These are phyloP conservation scores for Tetrapyrgos nigripes DNA, from an alignment of 1,284 basidiomycete species.

Conservation along the genomic window DNA sequence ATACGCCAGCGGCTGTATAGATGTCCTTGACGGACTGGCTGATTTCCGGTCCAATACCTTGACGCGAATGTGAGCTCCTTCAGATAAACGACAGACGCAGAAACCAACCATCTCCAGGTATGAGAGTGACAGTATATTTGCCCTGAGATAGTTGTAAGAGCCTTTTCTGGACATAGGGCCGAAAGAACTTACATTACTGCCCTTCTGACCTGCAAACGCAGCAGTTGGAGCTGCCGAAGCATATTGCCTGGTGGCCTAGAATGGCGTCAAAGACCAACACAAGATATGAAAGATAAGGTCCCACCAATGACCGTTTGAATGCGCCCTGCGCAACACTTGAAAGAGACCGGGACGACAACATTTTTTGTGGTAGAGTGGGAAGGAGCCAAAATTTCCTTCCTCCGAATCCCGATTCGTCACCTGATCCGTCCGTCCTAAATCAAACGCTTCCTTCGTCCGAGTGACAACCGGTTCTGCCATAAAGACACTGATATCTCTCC, in stretches of 20 bases:
- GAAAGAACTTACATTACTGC: constrained; percentile 69
- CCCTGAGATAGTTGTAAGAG: constrained; percentile 60
- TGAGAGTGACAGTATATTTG: constrained; percentile 93
- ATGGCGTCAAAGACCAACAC: constrained; percentile 10
- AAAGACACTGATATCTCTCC: background rate
- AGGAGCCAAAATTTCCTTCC: background rate
- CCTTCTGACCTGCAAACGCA: constrained; percentile 89
- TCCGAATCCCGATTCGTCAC: background rate
- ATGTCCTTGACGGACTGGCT: constrained; percentile 96
- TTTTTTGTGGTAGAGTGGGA: constrained; percentile 31
- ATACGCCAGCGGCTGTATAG: constrained; percentile 86
- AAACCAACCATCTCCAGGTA: constrained; percentile 87
- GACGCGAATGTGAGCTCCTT: constrained; percentile 22
- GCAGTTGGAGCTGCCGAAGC: constrained; percentile 81
- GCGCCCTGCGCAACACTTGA: constrained; percentile 59
- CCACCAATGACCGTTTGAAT: constrained; percentile 51
- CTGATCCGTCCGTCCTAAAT: background rate
- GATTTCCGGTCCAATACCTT: constrained; percentile 99
- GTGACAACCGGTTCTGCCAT: constrained; percentile 1
- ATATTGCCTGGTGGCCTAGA: constrained; percentile 64
- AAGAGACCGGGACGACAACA: constrained; percentile 66
- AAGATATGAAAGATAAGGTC: constrained; percentile 13
- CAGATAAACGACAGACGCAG: constrained; percentile 28
- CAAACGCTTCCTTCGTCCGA: too few species aligned
- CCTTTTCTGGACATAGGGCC: background rate